Evolutionary conservation across 306 rosid genomes (phyloP), one percentile per base, ranked within the genome.

Genomic region (Dalbergia cochinchinensis): DNA sequence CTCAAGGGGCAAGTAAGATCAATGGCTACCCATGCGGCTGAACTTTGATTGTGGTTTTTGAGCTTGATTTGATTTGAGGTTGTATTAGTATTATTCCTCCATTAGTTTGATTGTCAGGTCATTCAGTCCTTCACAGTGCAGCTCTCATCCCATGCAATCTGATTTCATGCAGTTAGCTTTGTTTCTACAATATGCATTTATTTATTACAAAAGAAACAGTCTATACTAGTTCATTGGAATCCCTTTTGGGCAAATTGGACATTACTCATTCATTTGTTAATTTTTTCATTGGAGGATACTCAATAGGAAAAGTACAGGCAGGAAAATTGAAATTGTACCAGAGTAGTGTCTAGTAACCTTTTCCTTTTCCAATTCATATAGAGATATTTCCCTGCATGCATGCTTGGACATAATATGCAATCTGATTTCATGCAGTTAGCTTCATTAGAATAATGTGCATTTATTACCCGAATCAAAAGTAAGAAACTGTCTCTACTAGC

Each of bases 1-100:
- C 90, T 96, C 80, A 89, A 91, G 78, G 89, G 87, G 82, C 97
- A 96, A 85, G 99, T 96, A 89, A 88, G 98, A 87, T 79, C 63
- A 61, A 39, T 47, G 39, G 42, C 58, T 65, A 26, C 55, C 45
- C 11, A n/a, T 42, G 41, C 54, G 26, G 22, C 69, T 57, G 60
- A 51, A 4, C 60, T 72, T 69, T 71, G n/a, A 16, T 78, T 54
- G 60, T 54, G 60, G 78, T 57, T 85, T 26, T 34, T 66, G 58
- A 39, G 62, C 14, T 73, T 47, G 68, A 44, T 65, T 57, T 72
- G 73, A 54, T 41, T 73, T 61, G 33, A 69, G n/a, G 37, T 34
- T 82, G 35, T 45, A 77, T 44, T 44, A 79, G 35, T 39, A 73
- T 26, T 20, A 5, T 35, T 68, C 22, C 62, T 62, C 53, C 26